Conservation (phyloP, 768 basidiomycete genomes). For the Mycena vulgaris region DNA sequence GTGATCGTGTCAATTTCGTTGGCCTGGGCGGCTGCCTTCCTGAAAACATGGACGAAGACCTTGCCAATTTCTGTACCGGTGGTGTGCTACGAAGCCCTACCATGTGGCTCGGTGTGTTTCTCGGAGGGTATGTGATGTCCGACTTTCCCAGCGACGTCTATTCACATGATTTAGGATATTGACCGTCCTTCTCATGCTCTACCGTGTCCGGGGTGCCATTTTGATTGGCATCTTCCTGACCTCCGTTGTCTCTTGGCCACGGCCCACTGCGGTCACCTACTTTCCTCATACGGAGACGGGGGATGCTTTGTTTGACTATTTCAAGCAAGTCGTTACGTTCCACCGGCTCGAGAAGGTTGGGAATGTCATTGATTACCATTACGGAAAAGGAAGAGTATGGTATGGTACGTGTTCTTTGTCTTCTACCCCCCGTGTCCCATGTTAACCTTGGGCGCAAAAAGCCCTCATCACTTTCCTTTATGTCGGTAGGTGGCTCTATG, state of each 20-base stretch:
- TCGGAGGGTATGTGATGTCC: constrained; percentile 74
- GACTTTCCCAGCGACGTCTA: background rate
- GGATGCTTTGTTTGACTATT: constrained; percentile 84
- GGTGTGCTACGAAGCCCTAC: constrained; percentile 82
- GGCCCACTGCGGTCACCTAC: constrained; percentile 83
- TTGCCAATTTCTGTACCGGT: constrained; percentile 73
- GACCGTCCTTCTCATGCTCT: constrained; percentile 86
- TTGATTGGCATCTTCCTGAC: constrained; percentile 88
- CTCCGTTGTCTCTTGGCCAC: constrained; percentile 91
- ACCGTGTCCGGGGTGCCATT: constrained; percentile 87
- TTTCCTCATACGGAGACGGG: constrained; percentile 83
- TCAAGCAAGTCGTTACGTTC: constrained; percentile 88
- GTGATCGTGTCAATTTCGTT: constrained; percentile 78
- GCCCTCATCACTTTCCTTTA: constrained; percentile 92
- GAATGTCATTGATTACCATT: constrained; percentile 75
- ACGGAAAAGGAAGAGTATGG: constrained; percentile 83
- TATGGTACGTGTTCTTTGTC: constrained; percentile 58
- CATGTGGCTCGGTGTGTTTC: constrained; percentile 91
- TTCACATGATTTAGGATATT: constrained; percentile 64
- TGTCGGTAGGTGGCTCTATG: constrained; percentile 89
- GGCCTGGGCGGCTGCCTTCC: constrained; percentile 82
- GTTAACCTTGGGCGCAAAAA: too few species aligned
- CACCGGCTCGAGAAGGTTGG: constrained; percentile 73
- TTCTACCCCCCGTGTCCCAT: too few species aligned
- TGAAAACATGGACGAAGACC: constrained; percentile 59